Evolutionary conservation across 139 green algal genomes (phyloP).

Genomic region (Picochlorum sp.): DNA sequence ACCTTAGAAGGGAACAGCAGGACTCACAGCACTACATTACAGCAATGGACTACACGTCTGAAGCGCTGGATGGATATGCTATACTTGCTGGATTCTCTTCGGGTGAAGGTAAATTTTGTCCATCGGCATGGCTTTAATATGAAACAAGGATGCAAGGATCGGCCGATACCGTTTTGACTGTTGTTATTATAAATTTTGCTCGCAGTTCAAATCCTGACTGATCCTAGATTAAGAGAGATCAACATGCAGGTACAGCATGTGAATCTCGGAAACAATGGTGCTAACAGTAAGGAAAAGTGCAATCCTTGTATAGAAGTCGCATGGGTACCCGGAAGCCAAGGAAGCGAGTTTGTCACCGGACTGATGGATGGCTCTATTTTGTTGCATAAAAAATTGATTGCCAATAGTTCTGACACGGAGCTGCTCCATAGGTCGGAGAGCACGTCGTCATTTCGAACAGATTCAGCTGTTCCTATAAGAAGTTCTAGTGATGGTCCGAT

Average conservation of each 20-base stretch:
- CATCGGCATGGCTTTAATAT: too few relatives aligned
- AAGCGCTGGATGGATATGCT: neutral
- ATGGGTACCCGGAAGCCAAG: conserved; percentile 41
- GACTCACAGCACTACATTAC: neutral
- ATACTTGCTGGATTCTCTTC: conserved; percentile 3
- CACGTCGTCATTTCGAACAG: too few relatives aligned
- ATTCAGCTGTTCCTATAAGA: too few relatives aligned
- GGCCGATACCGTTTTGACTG: too few relatives aligned
- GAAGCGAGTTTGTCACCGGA: conserved; percentile 35
- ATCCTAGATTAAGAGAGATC: too few relatives aligned
- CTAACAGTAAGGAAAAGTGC: too few relatives aligned
- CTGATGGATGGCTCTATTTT: conserved; percentile 44
- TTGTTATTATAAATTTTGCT: too few relatives aligned
- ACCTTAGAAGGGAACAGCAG: neutral
- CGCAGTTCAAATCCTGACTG: too few relatives aligned
- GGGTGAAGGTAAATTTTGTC: conserved; percentile 7
- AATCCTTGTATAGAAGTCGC: conserved; percentile 21
- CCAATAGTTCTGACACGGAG: conserved; percentile 28
- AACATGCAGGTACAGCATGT: too few relatives aligned
- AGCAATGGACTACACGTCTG: neutral
- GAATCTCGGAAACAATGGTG: too few relatives aligned
- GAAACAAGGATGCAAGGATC: too few relatives aligned
- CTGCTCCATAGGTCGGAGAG: neutral
- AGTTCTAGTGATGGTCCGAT: too few relatives aligned
- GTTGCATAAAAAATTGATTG: conserved; percentile 4